These are phyloP conservation scores for Neonectria punicea DNA, from an alignment of 2,329 filamentous ascomycete genomes.

Conservation along the genomic window DNA sequence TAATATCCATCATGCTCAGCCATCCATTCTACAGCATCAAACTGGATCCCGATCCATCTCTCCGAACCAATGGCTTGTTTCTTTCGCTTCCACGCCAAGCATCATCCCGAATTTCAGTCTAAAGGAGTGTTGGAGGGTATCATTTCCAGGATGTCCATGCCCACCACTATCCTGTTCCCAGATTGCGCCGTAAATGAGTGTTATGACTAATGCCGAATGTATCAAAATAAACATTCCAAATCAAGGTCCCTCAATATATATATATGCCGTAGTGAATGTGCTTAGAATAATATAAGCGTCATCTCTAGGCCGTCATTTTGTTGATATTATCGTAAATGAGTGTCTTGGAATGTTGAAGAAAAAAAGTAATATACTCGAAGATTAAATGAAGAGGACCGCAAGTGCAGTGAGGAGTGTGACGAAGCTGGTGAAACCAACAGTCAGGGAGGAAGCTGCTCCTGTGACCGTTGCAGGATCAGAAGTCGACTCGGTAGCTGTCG, in stretches of 20 bases:
- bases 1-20: constrained; percentile 16
- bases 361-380: constrained; percentile 16
- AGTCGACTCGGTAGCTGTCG: constrained; percentile 21
- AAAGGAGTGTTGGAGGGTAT: constrained; percentile 43
- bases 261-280: constrained; percentile 34
- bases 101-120: constrained; percentile 8
- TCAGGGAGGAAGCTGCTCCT: constrained; percentile 34
- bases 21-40: constrained; percentile 1
- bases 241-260: constrained; percentile 13
- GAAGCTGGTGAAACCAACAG: constrained; percentile 29
- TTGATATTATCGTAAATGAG: constrained; percentile 41
- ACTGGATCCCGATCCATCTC: not conserved
- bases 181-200: constrained; percentile 41
- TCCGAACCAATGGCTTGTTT: not conserved
- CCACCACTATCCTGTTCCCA: constrained; percentile 29
- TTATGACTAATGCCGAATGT: constrained; percentile 30
- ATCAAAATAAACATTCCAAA: constrained; percentile 16
- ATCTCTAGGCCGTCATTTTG: constrained; percentile 27
- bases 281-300: constrained; percentile 26
- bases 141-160: constrained; percentile 29
- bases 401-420: constrained; percentile 36
- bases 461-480: constrained; percentile 31
- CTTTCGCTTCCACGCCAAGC: not conserved
- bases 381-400: constrained; percentile 37
- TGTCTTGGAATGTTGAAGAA: constrained; percentile 34